phyloP scores from a whole-genome alignment of 306 rosid species.

The Pyrus bretschneideri region DNA sequence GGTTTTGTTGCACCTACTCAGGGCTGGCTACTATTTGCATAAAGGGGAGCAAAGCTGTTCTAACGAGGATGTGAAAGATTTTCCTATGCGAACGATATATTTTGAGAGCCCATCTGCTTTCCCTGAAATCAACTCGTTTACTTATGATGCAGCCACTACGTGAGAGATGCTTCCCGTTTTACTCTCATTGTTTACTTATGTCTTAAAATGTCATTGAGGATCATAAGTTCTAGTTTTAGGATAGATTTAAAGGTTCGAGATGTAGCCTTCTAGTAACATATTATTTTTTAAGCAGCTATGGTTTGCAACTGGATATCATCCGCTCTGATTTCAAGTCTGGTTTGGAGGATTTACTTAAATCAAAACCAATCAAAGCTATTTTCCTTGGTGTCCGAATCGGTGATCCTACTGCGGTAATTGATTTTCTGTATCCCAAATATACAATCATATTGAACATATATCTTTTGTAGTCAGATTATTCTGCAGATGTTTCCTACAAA shows the following conservation, averaged over 20 bases:
- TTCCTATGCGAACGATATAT: slow-evolving; percentile 83
- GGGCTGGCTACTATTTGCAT: slow-evolving; percentile 88
- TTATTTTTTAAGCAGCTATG: slow-evolving; percentile 61
- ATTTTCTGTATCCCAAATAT: slow-evolving; percentile 6
- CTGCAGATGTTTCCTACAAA: background rate
- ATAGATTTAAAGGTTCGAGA: background rate
- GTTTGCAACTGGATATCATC: slow-evolving; percentile 76
- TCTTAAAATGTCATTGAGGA: slow-evolving; percentile 5
- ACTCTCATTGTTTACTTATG: slow-evolving; percentile 7
- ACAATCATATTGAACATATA: background rate
- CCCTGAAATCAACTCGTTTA: slow-evolving; percentile 79
- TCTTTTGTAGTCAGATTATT: slow-evolving; percentile 4
- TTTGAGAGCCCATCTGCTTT: slow-evolving; percentile 77
- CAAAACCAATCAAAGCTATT: slow-evolving; percentile 77
- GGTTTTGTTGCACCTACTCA: slow-evolving; percentile 89
- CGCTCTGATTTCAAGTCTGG: slow-evolving; percentile 84
- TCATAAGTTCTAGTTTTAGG: background rate
- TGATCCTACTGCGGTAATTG: slow-evolving; percentile 94
- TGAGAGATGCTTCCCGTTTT: slow-evolving; percentile 38
- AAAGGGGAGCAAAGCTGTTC: slow-evolving; percentile 51
- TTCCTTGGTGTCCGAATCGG: slow-evolving; percentile 96
- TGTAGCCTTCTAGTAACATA: slow-evolving; percentile 11
- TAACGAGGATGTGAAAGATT: slow-evolving; percentile 44
- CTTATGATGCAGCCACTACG: slow-evolving; percentile 64
- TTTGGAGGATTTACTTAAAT: slow-evolving; percentile 73